phyloP scores from a whole-genome alignment of 208 protist species.

The Zelonia costaricensis region DNA sequence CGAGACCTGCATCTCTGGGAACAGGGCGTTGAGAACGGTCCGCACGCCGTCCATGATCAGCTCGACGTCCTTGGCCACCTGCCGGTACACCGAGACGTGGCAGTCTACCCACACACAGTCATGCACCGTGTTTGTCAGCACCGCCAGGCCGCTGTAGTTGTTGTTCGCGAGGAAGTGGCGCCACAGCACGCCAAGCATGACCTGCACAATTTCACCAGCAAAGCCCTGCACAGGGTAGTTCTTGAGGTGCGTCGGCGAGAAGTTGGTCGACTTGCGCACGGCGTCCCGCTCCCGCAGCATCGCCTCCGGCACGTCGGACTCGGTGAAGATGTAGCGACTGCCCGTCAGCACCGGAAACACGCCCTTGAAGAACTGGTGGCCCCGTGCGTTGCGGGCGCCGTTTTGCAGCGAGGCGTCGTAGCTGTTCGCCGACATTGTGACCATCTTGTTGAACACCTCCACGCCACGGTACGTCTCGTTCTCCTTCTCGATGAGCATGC shows the following conservation, averaged over 20 bases:
- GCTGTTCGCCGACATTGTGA: constrained; percentile 87
- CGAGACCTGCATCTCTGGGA: constrained; percentile 79
- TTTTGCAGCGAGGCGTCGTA: constrained; percentile 90
- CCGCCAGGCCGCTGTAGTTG: constrained; percentile 91
- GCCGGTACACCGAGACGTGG: constrained; percentile 76
- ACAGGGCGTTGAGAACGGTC: constrained; percentile 76
- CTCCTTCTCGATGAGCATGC: constrained; percentile 92
- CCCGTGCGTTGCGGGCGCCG: constrained; percentile 79
- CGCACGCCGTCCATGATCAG: constrained; percentile 86
- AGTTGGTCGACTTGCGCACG: constrained; percentile 88
- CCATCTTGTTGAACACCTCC: constrained; percentile 91
- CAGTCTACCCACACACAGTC: constrained; percentile 95
- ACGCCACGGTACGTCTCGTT: constrained; percentile 85
- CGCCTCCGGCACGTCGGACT: constrained; percentile 81
- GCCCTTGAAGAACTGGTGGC: constrained; percentile 92
- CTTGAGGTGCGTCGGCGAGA: constrained; percentile 91
- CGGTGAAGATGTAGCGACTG: constrained; percentile 90
- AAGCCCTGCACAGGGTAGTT: constrained; percentile 95
- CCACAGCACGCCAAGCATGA: constrained; percentile 93
- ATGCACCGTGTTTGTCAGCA: constrained; percentile 93
- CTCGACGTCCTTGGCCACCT: constrained; percentile 85
- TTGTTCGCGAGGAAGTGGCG: constrained; percentile 80
- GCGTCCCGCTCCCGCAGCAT: constrained; percentile 61
- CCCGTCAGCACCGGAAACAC: constrained; percentile 92
- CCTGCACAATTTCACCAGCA: constrained; percentile 93